These are phyloP conservation scores for Xylaria sp. DNA, from an alignment of 2,329 filamentous ascomycete species.

Conservation along the genomic window DNA sequence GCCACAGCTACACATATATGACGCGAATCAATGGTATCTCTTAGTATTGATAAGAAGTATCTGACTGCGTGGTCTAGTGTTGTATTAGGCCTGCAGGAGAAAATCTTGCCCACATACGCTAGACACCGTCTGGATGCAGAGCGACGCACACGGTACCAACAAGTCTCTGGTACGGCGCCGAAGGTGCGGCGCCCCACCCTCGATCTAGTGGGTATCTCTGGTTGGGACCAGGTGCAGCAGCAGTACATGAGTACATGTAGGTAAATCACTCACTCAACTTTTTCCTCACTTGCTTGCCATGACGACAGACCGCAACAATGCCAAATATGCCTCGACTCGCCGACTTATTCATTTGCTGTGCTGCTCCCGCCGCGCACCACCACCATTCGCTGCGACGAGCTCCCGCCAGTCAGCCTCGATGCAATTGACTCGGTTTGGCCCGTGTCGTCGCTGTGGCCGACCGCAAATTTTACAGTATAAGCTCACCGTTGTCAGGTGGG, in stretches of 20 bases:
- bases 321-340: slow-evolving; percentile 35
- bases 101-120: slow-evolving; percentile 6
- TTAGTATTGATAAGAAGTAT: slow-evolving; percentile 24
- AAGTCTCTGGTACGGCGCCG: slow-evolving; percentile 30
- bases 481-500: slow-evolving; percentile 17
- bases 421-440: slow-evolving; percentile 26
- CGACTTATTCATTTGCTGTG: slow-evolving; percentile 17
- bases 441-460: slow-evolving; percentile 13
- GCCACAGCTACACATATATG: background rate
- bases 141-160: slow-evolving; percentile 20
- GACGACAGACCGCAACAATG: slow-evolving; percentile 38
- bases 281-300: slow-evolving; percentile 38
- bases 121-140: slow-evolving; percentile 14
- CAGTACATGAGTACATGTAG: slow-evolving; percentile 32
- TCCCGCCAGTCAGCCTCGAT: background rate
- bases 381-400: background rate
- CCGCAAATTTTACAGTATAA: background rate
- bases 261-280: slow-evolving; percentile 42
- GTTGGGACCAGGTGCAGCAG: slow-evolving; percentile 15
- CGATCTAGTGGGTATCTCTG: slow-evolving; percentile 25
- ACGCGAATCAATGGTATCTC: slow-evolving; percentile 1
- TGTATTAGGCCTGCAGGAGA: slow-evolving; percentile 10
- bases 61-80: background rate
- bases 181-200: slow-evolving; percentile 25
- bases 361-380: background rate